These are phyloP conservation scores for Carex sylvatica DNA, from an alignment of 202 grass and related monocot species.

Conservation along the genomic window DNA sequence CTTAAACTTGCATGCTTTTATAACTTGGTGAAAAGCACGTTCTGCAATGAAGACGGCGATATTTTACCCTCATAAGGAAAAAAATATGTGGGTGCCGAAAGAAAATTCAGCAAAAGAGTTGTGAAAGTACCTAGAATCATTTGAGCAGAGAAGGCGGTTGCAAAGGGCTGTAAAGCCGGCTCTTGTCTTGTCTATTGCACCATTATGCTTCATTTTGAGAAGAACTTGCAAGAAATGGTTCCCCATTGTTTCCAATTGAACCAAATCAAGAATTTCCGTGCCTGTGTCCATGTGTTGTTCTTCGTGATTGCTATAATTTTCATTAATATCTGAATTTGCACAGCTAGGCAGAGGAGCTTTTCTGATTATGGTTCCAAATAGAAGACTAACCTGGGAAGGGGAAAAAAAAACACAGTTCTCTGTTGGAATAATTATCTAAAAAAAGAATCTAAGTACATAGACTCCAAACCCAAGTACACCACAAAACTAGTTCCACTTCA, in stretches of 20 bases:
- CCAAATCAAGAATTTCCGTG: conserved; percentile 66
- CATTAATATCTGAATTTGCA: conserved; percentile 48
- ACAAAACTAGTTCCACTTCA: conserved; percentile 19
- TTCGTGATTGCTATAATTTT: conserved; percentile 27
- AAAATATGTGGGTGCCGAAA: background rate
- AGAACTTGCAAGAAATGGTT: conserved; percentile 96
- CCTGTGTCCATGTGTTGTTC: conserved; percentile 31
- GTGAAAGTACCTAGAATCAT: conserved; percentile 66
- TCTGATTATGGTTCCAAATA: conserved; percentile 88
- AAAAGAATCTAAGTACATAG: background rate
- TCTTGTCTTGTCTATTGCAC: conserved; percentile 98
- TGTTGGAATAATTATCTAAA: conserved; percentile 16
- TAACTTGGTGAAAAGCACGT: background rate
- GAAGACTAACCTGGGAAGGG: conserved; percentile 82
- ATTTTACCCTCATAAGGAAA: background rate
- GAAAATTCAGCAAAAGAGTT: background rate
- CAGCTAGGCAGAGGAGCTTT: conserved; percentile 88
- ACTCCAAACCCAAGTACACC: background rate
- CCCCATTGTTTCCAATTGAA: conserved; percentile 79
- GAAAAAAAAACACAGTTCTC: background rate
- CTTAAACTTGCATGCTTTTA: background rate
- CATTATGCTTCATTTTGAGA: conserved; percentile 99
- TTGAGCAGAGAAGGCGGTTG: conserved; percentile 96
- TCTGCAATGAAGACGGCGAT: background rate
- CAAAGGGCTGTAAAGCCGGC: conserved; percentile 97